A percentile compares a stretch with the other conserved stretches of the same genome.
Conservation (phyloP, 2,329 filamentous ascomycete species). For the Fusarium lyarnte region DNA sequence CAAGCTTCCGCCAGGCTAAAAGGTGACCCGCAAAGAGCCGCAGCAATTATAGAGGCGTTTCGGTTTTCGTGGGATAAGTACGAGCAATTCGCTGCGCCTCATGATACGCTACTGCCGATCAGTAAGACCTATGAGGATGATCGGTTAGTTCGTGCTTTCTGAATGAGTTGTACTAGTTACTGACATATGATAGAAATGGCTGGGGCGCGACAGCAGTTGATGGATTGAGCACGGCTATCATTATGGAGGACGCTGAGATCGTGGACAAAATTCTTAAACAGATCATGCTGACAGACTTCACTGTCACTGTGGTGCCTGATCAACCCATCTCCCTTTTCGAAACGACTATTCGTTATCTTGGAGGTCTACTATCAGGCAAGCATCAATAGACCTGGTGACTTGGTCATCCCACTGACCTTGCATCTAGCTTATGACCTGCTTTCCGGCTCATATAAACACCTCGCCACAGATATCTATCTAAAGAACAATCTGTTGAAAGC, state of each 20-base stretch:
- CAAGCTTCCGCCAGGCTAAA: background rate
- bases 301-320: background rate
- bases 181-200: slow-evolving; percentile 17
- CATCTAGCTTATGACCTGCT: slow-evolving; percentile 23
- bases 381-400: no score
- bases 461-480: background rate
- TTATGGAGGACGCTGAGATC: slow-evolving; percentile 26
- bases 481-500: background rate
- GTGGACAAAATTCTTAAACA: slow-evolving; percentile 31
- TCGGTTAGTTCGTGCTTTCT: slow-evolving; percentile 1
- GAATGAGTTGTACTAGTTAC: fast-evolving
- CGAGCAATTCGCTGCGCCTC: slow-evolving; percentile 25
- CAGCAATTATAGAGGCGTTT: slow-evolving; percentile 17
- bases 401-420: background rate
- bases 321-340: slow-evolving; percentile 30
- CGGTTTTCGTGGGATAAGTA: slow-evolving; percentile 36
- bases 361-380: slow-evolving; percentile 24
- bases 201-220: slow-evolving; percentile 37
- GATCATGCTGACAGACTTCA: slow-evolving; percentile 27
- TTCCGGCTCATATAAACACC: slow-evolving; percentile 20
- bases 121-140: slow-evolving; percentile 22
- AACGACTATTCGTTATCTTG: slow-evolving; percentile 33
- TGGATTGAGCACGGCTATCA: slow-evolving; percentile 31
- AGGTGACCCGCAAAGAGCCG: slow-evolving; percentile 9
- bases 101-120: slow-evolving; percentile 29